Evolutionary conservation across 305 asterid species (phyloP).

Genomic region (Solanum hybrid): DNA sequence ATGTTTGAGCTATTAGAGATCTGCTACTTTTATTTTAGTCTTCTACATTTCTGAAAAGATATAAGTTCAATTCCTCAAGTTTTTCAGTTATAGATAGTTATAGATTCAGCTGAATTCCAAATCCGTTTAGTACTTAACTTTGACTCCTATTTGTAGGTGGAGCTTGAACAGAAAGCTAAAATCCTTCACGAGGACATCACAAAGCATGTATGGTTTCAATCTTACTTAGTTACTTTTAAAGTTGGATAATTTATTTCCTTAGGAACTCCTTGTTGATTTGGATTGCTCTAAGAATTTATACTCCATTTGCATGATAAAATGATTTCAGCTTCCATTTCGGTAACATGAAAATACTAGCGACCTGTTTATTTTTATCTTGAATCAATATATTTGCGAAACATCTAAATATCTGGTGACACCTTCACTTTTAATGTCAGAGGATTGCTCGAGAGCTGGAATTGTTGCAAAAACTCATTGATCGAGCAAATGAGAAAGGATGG

Average conservation of each 20-base stretch:
- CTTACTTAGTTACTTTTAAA: neutral
- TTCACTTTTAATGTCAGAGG: constrained; percentile 31
- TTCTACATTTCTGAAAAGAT: neutral
- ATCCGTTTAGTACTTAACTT: neutral
- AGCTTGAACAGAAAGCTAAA: constrained; percentile 33
- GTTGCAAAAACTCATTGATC: constrained; percentile 36
- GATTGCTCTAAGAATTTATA: neutral
- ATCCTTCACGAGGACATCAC: constrained; percentile 32
- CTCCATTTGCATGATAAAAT: neutral
- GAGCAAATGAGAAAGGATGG: constrained; percentile 84
- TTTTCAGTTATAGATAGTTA: neutral
- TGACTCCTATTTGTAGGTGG: constrained; percentile 16
- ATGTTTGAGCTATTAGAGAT: neutral
- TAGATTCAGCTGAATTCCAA: neutral
- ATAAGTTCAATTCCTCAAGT: neutral
- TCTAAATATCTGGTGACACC: neutral
- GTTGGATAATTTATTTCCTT: neutral
- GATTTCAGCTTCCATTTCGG: neutral
- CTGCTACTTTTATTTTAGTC: neutral
- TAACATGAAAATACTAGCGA: neutral
- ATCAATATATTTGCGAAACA: neutral
- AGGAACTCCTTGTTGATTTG: neutral
- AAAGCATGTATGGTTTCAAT: constrained; percentile 19
- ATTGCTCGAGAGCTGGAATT: constrained; percentile 49
- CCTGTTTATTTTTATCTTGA: neutral